Evolutionary conservation across 2,329 filamentous ascomycete genomes (phyloP).

Genomic region (Scorias spongiosa): DNA sequence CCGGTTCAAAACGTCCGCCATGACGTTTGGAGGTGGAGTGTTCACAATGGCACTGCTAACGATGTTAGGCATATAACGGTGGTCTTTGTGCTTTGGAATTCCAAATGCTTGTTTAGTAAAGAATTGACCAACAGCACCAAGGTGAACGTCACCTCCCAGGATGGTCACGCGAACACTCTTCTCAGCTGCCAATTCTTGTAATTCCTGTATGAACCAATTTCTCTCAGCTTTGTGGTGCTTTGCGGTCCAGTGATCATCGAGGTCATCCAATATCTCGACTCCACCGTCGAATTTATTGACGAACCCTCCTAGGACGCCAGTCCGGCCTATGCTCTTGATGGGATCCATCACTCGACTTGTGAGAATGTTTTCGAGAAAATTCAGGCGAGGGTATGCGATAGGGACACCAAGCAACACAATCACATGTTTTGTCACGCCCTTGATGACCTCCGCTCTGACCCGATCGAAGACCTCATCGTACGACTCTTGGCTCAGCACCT

Average conservation of each 20-base stretch:
- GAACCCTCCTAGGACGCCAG: slow-evolving; percentile 62
- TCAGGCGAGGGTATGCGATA: slow-evolving; percentile 30
- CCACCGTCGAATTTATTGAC: slow-evolving; percentile 84
- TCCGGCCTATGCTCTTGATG: slow-evolving; percentile 72
- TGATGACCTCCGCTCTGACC: slow-evolving; percentile 64
- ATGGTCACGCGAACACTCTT: slow-evolving; percentile 88
- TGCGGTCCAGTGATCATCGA: slow-evolving; percentile 96
- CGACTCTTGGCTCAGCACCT: slow-evolving; percentile 64
- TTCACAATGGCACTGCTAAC: slow-evolving; percentile 92
- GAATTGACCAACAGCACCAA: slow-evolving; percentile 86
- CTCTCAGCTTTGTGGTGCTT: slow-evolving; percentile 88
- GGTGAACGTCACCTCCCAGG: slow-evolving; percentile 83
- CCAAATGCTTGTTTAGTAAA: slow-evolving; percentile 78
- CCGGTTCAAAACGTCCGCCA: slow-evolving; percentile 86
- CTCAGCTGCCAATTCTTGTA: slow-evolving; percentile 85
- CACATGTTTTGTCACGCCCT: slow-evolving; percentile 76
- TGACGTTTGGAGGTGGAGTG: slow-evolving; percentile 68
- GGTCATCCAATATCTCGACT: slow-evolving; percentile 77
- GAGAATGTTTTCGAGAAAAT: slow-evolving; percentile 52
- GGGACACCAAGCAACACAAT: slow-evolving; percentile 70
- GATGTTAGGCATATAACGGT: slow-evolving; percentile 92
- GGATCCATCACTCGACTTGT: slow-evolving; percentile 79
- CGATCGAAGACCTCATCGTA: slow-evolving; percentile 80
- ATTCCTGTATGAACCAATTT: slow-evolving; percentile 70
- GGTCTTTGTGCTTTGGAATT: slow-evolving; percentile 68